Evolutionary conservation across 805 yeast genomes (phyloP).

Genomic region (Myxozyma nipponensis): DNA sequence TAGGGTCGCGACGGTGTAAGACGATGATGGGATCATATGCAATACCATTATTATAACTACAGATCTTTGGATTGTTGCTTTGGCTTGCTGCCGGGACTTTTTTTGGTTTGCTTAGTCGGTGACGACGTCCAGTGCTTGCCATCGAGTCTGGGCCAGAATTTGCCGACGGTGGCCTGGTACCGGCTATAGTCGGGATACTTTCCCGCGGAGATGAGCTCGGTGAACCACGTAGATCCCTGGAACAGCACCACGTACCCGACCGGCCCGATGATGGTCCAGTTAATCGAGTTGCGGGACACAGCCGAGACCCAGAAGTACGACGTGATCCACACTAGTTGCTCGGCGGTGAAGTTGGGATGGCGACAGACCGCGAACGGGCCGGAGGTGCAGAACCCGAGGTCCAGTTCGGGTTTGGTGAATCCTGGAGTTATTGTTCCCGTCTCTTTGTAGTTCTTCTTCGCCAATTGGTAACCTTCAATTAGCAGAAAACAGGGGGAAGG

Average conservation of each 20-base stretch:
- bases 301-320: slow-evolving; percentile 17
- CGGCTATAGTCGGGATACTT: slow-evolving; percentile 19
- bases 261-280: slow-evolving; percentile 25
- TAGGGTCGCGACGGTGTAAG: not conserved
- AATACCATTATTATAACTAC: no score
- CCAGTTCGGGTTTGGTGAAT: slow-evolving; percentile 13
- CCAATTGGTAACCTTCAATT: slow-evolving; percentile 16
- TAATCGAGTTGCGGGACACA: not conserved
- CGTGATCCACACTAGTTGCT: slow-evolving; percentile 20
- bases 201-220: slow-evolving; percentile 15
- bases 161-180: slow-evolving; percentile 19
- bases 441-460: slow-evolving; percentile 11
- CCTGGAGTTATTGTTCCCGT: slow-evolving; percentile 8
- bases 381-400: slow-evolving; percentile 24
- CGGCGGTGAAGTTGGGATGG: slow-evolving; percentile 24
- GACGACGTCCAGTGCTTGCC: not conserved
- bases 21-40: no score
- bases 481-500: not conserved
- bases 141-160: slow-evolving; percentile 14
- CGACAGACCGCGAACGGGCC: slow-evolving; percentile 24
- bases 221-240: slow-evolving; percentile 22
- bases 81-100: no score
- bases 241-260: slow-evolving; percentile 17
- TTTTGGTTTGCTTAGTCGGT: not conserved
- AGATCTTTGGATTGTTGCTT: no score